Conservation (phyloP, 1,284 basidiomycete genomes). For the Puccinia hordei region DNA sequence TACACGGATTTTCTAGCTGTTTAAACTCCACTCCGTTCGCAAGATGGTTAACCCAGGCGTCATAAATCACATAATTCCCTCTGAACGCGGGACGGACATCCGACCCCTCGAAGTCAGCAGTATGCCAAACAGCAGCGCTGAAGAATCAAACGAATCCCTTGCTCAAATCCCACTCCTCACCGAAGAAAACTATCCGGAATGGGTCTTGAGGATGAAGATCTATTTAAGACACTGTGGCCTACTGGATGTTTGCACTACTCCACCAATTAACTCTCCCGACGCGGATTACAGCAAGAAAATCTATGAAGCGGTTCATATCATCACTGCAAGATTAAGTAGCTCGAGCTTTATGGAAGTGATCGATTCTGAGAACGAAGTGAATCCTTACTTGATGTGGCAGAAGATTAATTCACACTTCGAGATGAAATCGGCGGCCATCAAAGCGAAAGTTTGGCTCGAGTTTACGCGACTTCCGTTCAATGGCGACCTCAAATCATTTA, state of each 20-base stretch:
- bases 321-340: background rate
- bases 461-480: constrained; percentile 1
- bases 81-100: background rate
- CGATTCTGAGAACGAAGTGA: background rate
- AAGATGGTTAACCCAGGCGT: background rate
- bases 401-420: background rate
- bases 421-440: background rate
- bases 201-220: constrained; percentile 10
- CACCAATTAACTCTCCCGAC: background rate
- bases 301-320: background rate
- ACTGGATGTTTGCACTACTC: background rate
- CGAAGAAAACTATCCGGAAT: constrained; percentile 3
- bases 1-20: too few species aligned
- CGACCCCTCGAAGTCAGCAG: background rate
- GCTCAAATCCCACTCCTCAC: background rate
- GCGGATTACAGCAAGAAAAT: background rate
- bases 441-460: constrained; percentile 3
- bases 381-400: constrained; percentile 3
- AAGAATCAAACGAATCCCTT: background rate
- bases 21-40: too few species aligned
- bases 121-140: background rate
- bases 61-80: background rate
- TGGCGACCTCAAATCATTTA: constrained; percentile 10
- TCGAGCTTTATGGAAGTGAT: constrained; percentile 8
- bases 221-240: background rate